Conservation (phyloP, 2,329 filamentous ascomycete species). For the Fusarium robinianum region DNA sequence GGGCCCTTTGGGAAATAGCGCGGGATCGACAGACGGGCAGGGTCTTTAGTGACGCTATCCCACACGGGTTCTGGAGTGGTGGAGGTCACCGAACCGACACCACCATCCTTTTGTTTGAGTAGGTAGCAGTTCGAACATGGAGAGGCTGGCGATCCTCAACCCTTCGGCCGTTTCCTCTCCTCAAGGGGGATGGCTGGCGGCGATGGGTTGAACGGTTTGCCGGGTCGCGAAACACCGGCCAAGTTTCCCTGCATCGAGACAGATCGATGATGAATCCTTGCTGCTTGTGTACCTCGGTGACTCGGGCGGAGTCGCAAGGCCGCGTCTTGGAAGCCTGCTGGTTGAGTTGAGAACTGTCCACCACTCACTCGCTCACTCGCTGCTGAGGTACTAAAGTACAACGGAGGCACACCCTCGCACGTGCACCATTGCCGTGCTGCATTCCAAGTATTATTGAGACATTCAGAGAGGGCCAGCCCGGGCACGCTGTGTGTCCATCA, state of each 20-base stretch:
- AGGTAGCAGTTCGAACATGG: too few relatives aligned
- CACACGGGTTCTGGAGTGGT: constrained; percentile 11
- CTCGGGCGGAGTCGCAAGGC: constrained; percentile 20
- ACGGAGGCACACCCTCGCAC: constrained; percentile 32
- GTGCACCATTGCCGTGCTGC: constrained; percentile 29
- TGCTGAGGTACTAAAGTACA: constrained; percentile 6
- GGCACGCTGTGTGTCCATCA: constrained; percentile 25
- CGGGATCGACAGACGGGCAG: constrained; percentile 30
- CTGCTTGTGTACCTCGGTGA: constrained; percentile 3
- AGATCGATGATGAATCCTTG: constrained; percentile 20
- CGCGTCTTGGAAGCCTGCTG: constrained; percentile 23
- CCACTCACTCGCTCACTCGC: background rate
- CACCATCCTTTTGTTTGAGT: too few relatives aligned
- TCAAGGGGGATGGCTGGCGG: too few relatives aligned
- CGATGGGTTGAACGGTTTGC: too few relatives aligned
- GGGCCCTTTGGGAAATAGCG: constrained; percentile 20
- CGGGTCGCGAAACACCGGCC: constrained; percentile 22
- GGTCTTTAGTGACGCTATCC: constrained; percentile 19
- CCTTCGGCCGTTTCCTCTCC: too few relatives aligned
- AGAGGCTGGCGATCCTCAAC: too few relatives aligned
- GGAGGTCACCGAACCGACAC: constrained; percentile 7
- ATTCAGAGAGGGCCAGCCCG: constrained; percentile 20
- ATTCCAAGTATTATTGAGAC: constrained; percentile 33
- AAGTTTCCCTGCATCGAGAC: constrained; percentile 15
- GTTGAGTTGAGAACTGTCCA: constrained; percentile 24